These are phyloP conservation scores for Aspergillus fijiensis DNA, from an alignment of 2,329 filamentous ascomycete genomes.

Conservation along the genomic window DNA sequence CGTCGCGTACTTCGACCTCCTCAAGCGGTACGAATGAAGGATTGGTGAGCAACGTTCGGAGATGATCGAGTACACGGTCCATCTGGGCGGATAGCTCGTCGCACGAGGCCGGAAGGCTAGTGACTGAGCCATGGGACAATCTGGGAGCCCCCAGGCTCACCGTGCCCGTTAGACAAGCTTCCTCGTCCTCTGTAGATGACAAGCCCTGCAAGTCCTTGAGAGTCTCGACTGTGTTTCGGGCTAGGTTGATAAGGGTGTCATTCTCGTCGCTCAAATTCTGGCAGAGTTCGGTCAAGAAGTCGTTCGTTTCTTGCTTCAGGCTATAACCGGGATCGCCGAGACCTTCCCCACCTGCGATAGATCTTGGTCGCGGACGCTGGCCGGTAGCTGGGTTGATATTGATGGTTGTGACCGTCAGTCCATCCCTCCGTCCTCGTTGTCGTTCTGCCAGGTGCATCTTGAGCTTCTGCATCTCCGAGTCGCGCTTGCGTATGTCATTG, in stretches of 20 bases:
- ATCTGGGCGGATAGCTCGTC: slow-evolving; percentile 71
- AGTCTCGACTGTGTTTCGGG: slow-evolving; percentile 68
- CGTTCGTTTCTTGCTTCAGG: slow-evolving; percentile 81
- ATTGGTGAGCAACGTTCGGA: slow-evolving; percentile 83
- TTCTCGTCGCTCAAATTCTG: slow-evolving; percentile 89
- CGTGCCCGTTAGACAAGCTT: slow-evolving; percentile 32
- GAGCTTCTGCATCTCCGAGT: slow-evolving; percentile 81
- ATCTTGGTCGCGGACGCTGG: slow-evolving; percentile 29
- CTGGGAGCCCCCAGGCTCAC: slow-evolving; percentile 24
- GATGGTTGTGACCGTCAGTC: slow-evolving; percentile 50
- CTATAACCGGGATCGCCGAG: slow-evolving; percentile 62
- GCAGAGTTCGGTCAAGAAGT: slow-evolving; percentile 82
- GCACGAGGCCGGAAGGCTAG: slow-evolving; percentile 59
- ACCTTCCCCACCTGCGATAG: slow-evolving; percentile 38
- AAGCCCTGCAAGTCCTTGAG: slow-evolving; percentile 63
- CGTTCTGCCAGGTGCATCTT: slow-evolving; percentile 80
- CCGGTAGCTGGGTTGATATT: slow-evolving; percentile 45
- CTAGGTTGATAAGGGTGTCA: slow-evolving; percentile 71
- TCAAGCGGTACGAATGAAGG: slow-evolving; percentile 95
- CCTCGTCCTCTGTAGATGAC: slow-evolving; percentile 25
- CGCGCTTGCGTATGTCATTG: slow-evolving; percentile 86
- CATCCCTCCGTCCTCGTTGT: slow-evolving; percentile 59
- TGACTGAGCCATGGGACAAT: slow-evolving; percentile 29
- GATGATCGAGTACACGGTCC: slow-evolving; percentile 73
- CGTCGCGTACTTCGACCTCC: slow-evolving; percentile 87